Percentiles rank a stretch among this genome's conserved stretches.
These are phyloP conservation scores for Malassezia arunalokei DNA, from an alignment of 1,284 basidiomycete species.

Conservation along the genomic window DNA sequence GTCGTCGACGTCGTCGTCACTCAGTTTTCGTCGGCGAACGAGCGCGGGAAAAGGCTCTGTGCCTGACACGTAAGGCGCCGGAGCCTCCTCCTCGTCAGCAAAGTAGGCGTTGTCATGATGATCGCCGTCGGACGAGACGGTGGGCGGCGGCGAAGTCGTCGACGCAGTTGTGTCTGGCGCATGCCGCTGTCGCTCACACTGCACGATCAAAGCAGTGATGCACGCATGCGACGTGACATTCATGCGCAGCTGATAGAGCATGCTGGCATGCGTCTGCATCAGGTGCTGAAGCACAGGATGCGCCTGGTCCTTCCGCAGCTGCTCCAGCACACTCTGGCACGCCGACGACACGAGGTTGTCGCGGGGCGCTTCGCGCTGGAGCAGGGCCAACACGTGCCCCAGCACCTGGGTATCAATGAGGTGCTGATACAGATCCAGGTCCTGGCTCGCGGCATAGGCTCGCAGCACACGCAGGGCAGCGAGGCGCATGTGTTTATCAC, in stretches of 20 bases:
- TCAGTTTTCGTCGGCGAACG: not conserved
- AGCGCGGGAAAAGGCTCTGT: not conserved
- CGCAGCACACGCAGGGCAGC: constrained; percentile 70
- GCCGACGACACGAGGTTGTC: constrained; percentile 89
- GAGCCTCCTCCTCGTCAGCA: not conserved
- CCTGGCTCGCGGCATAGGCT: constrained; percentile 68
- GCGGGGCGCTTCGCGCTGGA: constrained; percentile 64
- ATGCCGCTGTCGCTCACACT: constrained; percentile 10
- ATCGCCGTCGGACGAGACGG: not conserved
- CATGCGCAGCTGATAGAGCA: constrained; percentile 58
- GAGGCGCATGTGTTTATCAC: constrained; percentile 67
- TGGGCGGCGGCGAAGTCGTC: constrained; percentile 7
- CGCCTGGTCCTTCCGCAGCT: constrained; percentile 66
- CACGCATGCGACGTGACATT: constrained; percentile 56
- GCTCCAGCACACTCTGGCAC: constrained; percentile 88
- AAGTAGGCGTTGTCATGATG: constrained; percentile 3
- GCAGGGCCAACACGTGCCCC: constrained; percentile 68
- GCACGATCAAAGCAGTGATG: constrained; percentile 60
- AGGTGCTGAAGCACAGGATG: constrained; percentile 71
- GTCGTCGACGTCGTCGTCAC: constrained; percentile 1
- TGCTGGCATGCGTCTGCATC: constrained; percentile 63
- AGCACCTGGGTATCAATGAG: constrained; percentile 75
- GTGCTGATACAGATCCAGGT: constrained; percentile 71
- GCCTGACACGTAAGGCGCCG: too few relatives aligned
- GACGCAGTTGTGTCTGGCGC: constrained; percentile 4